Base-by-base conservation (phyloP, 345 rosid genomes). In the Rhodamnia argentea region DNA sequence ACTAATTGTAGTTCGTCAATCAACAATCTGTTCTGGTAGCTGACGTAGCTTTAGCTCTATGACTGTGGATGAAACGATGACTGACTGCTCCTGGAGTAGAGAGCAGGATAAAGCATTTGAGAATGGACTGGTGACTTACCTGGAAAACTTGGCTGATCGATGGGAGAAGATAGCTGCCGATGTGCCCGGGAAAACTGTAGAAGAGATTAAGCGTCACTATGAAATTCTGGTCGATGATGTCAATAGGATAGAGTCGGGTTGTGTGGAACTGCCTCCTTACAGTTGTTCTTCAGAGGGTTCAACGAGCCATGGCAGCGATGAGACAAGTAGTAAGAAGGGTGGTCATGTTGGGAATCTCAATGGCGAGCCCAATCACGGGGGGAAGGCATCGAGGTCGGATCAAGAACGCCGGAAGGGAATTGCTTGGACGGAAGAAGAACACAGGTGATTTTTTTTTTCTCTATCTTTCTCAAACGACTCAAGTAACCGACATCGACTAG, bases 371-470 rank as follows among this genome's bases (percentile, higher is more conserved):
- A 92, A 89, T 88, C 98, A 96, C 55, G 98, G 94, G 84, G 92
- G 90, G 87, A 97, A 95, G 91, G 89, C 86, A 88, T 93, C 97
- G n/a, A 95, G 94, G 88, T 88, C 96, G 37, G 99, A 96, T 89
- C 99, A 96, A 91, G 99, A 97, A 89, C 95, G 98, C 7, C 94
- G 99, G 29, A 97, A 96, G 89, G 99, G 99, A 84, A 94, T 94
- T 91, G 98, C 99, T 59, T 97, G 99, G 99, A 94, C 99, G 5
- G 99, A 96, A 91, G 99, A 96, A 59, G 99, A 97, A 62, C 98
- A 95, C 92, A 92, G 97, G 98, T 96, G 85, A 92, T 57, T 57
- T 85, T 89, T 47, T 85, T 78, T 37, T 83, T 86, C 52, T 37
- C 27, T 23, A 52, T 42, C 60, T n/a, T 57, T 5, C 70, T 83